Evolutionary conservation across 768 basidiomycete genomes (phyloP).

Genomic region (Cubamyces sp.): DNA sequence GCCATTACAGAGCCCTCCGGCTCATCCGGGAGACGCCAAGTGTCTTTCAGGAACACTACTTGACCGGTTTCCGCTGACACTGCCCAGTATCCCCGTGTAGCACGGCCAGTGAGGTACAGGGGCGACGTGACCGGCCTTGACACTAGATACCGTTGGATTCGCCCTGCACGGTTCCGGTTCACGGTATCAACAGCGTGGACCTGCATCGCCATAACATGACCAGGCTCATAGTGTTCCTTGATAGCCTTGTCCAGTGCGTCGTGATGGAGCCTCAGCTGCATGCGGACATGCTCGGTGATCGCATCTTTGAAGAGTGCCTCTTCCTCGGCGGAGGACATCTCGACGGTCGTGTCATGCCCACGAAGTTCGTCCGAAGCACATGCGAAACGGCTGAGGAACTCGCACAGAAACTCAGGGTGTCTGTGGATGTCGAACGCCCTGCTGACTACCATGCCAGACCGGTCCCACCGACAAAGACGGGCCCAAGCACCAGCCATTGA

Average conservation of each 20-base stretch:
- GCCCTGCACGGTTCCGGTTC: neutral
- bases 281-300: neutral
- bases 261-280: neutral
- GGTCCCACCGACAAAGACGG: constrained; percentile 39
- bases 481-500: constrained; percentile 32
- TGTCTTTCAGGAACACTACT: neutral
- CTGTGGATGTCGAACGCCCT: constrained; percentile 32
- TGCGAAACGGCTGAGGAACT: constrained; percentile 39
- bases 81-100: constrained; percentile 22
- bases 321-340: neutral
- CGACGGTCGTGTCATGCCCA: constrained; percentile 30
- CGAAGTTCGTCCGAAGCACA: constrained; percentile 22
- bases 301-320: neutral
- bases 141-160: neutral
- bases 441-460: constrained; percentile 37
- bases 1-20: constrained; percentile 4
- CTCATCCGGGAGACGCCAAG: constrained; percentile 1
- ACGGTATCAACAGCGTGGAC: neutral
- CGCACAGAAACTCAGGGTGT: constrained; percentile 29
- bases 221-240: constrained; percentile 13
- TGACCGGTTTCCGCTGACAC: neutral
- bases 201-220: neutral
- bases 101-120: constrained; percentile 1
- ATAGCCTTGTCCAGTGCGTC: neutral
- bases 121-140: constrained; percentile 14